phyloP scores from a whole-genome alignment of 352 stramenopile species.

The Phytophthora vignae region DNA sequence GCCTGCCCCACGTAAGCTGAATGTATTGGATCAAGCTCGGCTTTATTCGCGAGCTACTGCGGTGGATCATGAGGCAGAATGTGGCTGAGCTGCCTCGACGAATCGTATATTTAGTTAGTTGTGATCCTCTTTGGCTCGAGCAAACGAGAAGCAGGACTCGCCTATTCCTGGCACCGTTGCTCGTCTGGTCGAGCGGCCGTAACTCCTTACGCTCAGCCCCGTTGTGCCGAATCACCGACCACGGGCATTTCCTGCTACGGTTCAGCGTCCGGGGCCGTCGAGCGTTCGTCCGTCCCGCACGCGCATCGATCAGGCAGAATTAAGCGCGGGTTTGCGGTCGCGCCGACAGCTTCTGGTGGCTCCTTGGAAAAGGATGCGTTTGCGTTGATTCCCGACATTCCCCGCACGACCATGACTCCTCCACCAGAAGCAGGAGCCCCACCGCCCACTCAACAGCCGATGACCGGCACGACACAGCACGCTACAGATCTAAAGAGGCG shows the following conservation, averaged over 20 bases:
- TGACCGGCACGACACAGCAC: background rate
- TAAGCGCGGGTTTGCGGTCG: slow-evolving; percentile 44
- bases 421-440: slow-evolving; percentile 38
- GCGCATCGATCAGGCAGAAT: slow-evolving; percentile 39
- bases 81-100: too few species aligned
- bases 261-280: slow-evolving; percentile 27
- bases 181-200: slow-evolving; percentile 11
- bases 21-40: too few species aligned
- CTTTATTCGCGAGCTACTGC: too few species aligned
- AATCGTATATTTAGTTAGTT: background rate
- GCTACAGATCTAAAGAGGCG: slow-evolving; percentile 28
- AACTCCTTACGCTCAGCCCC: slow-evolving; percentile 25
- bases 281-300: slow-evolving; percentile 18
- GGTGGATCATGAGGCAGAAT: too few species aligned
- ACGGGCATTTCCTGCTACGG: slow-evolving; percentile 32
- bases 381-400: slow-evolving; percentile 43
- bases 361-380: slow-evolving; percentile 51
- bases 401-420: slow-evolving; percentile 40
- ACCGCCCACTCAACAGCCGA: slow-evolving; percentile 5
- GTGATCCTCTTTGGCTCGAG: background rate
- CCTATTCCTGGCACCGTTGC: slow-evolving; percentile 26
- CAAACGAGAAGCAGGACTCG: background rate
- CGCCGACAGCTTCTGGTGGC: slow-evolving; percentile 42
- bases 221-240: slow-evolving; percentile 20
- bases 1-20: too few species aligned